Evolutionary conservation across 148 eudicot genomes (phyloP).

Genomic region (Rhododendron kiyosumense): DNA sequence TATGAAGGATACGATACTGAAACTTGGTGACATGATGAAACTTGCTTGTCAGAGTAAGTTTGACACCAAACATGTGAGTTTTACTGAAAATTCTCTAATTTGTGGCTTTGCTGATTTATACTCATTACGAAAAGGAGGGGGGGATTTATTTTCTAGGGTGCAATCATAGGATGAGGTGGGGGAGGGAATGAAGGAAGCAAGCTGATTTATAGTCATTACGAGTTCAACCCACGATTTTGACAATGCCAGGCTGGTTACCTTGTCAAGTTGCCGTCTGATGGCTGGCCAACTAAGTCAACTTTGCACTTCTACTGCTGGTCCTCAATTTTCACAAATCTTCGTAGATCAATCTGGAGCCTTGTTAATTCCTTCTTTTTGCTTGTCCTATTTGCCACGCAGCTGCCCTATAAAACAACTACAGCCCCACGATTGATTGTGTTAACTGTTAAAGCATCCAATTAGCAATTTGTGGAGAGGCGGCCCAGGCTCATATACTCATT

Average conservation of each 20-base stretch:
- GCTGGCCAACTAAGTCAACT: not conserved
- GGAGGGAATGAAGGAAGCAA: too few relatives aligned
- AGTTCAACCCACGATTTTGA: too few relatives aligned
- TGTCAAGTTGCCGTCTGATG: too few relatives aligned
- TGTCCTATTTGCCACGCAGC: not conserved
- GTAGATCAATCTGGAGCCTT: not conserved
- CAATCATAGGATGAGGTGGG: too few relatives aligned
- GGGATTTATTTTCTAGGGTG: not conserved
- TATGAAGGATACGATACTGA: conserved; percentile 51
- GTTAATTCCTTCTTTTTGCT: not conserved
- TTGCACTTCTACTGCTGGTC: too few relatives aligned
- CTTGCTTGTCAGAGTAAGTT: conserved; percentile 30
- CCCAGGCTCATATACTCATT: not conserved
- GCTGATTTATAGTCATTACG: too few relatives aligned
- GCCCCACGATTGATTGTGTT: not conserved
- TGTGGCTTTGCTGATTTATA: not conserved
- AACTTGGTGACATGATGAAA: conserved; percentile 53
- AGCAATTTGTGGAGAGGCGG: not conserved
- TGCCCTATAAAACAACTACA: not conserved
- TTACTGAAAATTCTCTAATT: conserved; percentile 4
- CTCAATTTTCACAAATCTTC: not conserved
- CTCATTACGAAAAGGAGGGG: too few relatives aligned
- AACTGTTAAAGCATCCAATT: not conserved
- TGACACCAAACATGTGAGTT: conserved; percentile 50
- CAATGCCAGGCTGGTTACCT: too few relatives aligned